Percentiles rank a stretch among this genome's conserved stretches.
phyloP scores from a whole-genome alignment of 192 early-diverging fungal genomes.

The Entophlyctis luteolus region DNA sequence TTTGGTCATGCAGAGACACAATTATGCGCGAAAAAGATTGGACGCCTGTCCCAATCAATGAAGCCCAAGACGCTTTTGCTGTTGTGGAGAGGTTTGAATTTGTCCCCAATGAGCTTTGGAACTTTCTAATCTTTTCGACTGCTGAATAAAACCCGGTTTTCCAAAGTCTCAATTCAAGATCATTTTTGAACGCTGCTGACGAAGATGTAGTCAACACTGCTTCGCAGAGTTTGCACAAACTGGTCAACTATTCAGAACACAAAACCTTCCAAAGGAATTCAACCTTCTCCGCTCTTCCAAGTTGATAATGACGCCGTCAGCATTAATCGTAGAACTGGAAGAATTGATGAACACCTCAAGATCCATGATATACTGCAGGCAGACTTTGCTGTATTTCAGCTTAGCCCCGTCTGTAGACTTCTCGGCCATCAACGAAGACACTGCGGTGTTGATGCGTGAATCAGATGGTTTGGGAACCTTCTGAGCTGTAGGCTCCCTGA shows the following conservation, averaged over 20 bases:
- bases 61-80: conserved; percentile 19
- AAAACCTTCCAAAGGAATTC: not conserved
- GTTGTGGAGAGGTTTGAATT: not conserved
- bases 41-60: conserved; percentile 20
- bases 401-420: not conserved
- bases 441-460: not conserved
- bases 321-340: not conserved
- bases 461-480: too few relatives aligned
- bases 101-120: too few relatives aligned
- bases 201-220: conserved; percentile 1
- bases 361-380: not conserved
- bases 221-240: conserved; percentile 13
- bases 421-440: not conserved
- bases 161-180: conserved; percentile 38
- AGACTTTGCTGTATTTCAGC: not conserved
- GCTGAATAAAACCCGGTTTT: conserved; percentile 25
- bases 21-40: conserved; percentile 16
- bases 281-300: conserved; percentile 3
- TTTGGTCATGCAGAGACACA: too few relatives aligned
- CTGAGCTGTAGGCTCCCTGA: too few relatives aligned
- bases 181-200: conserved; percentile 26
- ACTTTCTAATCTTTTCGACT: conserved; percentile 21
- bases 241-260: not conserved
- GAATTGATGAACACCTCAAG: not conserved
- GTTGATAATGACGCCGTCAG: not conserved